phyloP scores from a whole-genome alignment of 2,329 filamentous ascomycete species.

The Talaromyces pinophilus region DNA sequence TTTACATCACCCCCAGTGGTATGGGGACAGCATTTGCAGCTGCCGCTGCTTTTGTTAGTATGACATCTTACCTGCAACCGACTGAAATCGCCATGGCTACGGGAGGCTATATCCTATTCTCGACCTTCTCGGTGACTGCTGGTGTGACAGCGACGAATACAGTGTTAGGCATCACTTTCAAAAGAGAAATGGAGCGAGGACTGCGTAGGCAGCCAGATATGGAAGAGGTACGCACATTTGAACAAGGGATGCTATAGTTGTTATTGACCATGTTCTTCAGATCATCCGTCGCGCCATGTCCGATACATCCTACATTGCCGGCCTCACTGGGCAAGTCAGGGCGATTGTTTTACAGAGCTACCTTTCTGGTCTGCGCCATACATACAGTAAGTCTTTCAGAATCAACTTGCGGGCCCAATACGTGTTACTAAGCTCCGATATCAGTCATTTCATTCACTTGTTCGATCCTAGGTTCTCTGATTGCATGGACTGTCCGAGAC shows the following conservation, averaged over 20 bases:
- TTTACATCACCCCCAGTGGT: constrained; percentile 62
- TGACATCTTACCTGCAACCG: constrained; percentile 50
- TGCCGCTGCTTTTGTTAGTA: constrained; percentile 52
- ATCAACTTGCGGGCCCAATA: not conserved
- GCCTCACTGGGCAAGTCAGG: constrained; percentile 29
- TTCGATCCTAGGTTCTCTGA: constrained; percentile 16
- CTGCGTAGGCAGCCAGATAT: constrained; percentile 26
- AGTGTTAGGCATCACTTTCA: constrained; percentile 40
- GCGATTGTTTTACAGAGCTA: constrained; percentile 35
- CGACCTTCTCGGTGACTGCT: constrained; percentile 47
- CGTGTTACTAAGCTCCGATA: not conserved
- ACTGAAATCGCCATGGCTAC: constrained; percentile 54
- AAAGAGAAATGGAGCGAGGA: constrained; percentile 33
- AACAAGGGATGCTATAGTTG: too few species aligned
- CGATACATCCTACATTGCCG: constrained; percentile 45
- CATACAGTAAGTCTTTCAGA: constrained; percentile 31
- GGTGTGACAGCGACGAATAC: constrained; percentile 44
- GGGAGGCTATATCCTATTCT: constrained; percentile 50
- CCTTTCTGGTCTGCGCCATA: constrained; percentile 31
- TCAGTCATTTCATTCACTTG: constrained; percentile 21
- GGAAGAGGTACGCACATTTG: constrained; percentile 23
- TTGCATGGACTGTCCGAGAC: constrained; percentile 21
- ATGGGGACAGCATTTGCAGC: constrained; percentile 53
- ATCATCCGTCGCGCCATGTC: constrained; percentile 46
- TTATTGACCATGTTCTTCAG: constrained; percentile 27